Evolutionary conservation across 1,139 yeast genomes (phyloP).

Genomic region (Zygoascus sp.): DNA sequence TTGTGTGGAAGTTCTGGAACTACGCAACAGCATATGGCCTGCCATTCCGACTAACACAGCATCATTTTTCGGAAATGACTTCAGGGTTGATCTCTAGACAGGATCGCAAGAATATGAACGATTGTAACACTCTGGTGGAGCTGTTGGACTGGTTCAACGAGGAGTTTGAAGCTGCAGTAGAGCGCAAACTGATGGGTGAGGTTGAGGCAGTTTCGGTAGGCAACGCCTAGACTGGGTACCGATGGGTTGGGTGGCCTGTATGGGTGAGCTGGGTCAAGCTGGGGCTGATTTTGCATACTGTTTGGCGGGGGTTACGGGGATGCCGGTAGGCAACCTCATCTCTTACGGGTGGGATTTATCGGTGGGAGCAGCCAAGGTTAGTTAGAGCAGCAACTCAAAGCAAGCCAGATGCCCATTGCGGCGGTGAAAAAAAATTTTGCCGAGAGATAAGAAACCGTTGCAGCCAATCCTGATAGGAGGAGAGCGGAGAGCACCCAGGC

Average conservation of each 20-base stretch:
- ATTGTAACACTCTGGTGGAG: constrained; percentile 51
- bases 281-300: too few species aligned
- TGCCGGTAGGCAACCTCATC: not conserved
- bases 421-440: not conserved
- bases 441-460: constrained; percentile 1
- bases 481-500: not conserved
- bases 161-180: constrained; percentile 40
- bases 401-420: too few species aligned
- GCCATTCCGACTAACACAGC: constrained; percentile 79
- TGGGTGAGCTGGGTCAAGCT: too few species aligned
- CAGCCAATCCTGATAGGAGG: not conserved
- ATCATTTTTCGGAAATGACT: constrained; percentile 84
- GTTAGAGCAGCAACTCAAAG: not conserved
- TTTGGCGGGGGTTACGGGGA: too few species aligned
- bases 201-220: not conserved
- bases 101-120: constrained; percentile 61
- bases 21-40: constrained; percentile 73
- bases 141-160: constrained; percentile 79
- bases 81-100: constrained; percentile 52
- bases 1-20: constrained; percentile 79
- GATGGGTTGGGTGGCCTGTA: too few species aligned
- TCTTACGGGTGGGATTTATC: not conserved
- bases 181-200: not conserved
- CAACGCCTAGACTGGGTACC: not conserved
- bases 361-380: not conserved